Evolutionary conservation across 805 yeast species (phyloP).

Genomic region (Ogataea paraovalis): DNA sequence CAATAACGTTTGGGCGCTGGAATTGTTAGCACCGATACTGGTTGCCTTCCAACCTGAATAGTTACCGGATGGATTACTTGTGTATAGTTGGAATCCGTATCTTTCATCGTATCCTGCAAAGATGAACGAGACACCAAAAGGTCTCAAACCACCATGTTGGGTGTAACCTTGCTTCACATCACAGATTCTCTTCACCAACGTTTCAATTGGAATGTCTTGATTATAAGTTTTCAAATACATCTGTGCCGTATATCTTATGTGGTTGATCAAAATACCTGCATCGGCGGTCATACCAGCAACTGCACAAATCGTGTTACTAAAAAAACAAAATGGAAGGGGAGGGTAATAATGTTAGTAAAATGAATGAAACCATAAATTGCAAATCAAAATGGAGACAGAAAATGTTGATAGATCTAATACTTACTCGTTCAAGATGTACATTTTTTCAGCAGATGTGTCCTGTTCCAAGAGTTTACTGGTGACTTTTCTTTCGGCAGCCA

Average conservation of each 20-base stretch:
- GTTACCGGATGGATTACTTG: slow-evolving; percentile 96
- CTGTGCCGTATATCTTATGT: slow-evolving; percentile 84
- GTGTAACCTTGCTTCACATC: slow-evolving; percentile 97
- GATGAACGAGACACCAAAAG: slow-evolving; percentile 94
- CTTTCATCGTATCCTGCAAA: slow-evolving; percentile 94
- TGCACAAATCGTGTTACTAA: slow-evolving; percentile 55
- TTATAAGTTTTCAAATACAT: slow-evolving; percentile 78
- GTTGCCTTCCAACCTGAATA: slow-evolving; percentile 99
- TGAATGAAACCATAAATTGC: background rate
- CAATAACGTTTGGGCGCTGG: slow-evolving; percentile 92
- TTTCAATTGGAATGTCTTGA: slow-evolving; percentile 92
- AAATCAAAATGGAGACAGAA: background rate
- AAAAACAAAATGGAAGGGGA: background rate
- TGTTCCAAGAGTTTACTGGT: slow-evolving; percentile 90
- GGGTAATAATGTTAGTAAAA: slow-evolving; percentile 1
- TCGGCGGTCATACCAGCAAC: slow-evolving; percentile 99
- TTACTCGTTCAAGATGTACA: slow-evolving; percentile 72
- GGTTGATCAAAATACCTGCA: slow-evolving; percentile 84
- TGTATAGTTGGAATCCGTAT: slow-evolving; percentile 85
- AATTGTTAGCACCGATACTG: slow-evolving; percentile 91
- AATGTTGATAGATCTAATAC: background rate
- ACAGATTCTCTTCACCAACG: slow-evolving; percentile 81
- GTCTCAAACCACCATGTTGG: slow-evolving; percentile 97
- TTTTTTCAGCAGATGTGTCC: slow-evolving; percentile 89
- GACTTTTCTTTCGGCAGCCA: slow-evolving; percentile 95